Percentiles rank a stretch among this genome's conserved stretches.
These are phyloP conservation scores for Spathaspora girioi DNA, from an alignment of 805 yeast species.

Conservation along the genomic window DNA sequence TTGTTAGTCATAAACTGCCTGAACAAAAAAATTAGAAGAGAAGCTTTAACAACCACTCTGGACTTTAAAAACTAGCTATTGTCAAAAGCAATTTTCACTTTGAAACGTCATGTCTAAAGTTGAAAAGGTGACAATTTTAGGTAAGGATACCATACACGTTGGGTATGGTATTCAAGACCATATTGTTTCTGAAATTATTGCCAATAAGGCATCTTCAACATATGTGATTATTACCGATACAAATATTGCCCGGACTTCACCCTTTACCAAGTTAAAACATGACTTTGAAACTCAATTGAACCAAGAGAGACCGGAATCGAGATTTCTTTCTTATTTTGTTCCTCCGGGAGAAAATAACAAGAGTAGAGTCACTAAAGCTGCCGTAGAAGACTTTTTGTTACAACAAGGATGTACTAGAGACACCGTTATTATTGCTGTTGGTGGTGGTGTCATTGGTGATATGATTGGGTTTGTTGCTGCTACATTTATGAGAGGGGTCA, in stretches of 20 bases:
- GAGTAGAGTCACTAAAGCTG: slow-evolving; percentile 83
- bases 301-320: slow-evolving; percentile 45
- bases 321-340: slow-evolving; percentile 71
- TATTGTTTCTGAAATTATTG: slow-evolving; percentile 64
- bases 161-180: slow-evolving; percentile 79
- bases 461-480: slow-evolving; percentile 99
- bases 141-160: slow-evolving; percentile 80
- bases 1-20: not conserved
- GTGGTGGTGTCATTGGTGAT: slow-evolving; percentile 98
- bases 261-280: slow-evolving; percentile 44
- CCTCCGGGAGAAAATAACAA: slow-evolving; percentile 94
- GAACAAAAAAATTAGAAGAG: not conserved
- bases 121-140: slow-evolving; percentile 70
- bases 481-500: slow-evolving; percentile 96
- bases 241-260: slow-evolving; percentile 67
- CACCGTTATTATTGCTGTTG: slow-evolving; percentile 89
- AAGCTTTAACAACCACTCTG: too few relatives aligned
- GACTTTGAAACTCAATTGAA: slow-evolving; percentile 39
- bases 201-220: slow-evolving; percentile 73
- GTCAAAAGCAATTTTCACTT: not conserved
- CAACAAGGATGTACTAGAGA: slow-evolving; percentile 90
- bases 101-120: slow-evolving; percentile 18
- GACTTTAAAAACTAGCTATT: not conserved
- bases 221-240: slow-evolving; percentile 89
- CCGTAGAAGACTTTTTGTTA: slow-evolving; percentile 85